phyloP scores from a whole-genome alignment of 257 asterid genomes.

The Rhazya stricta region DNA sequence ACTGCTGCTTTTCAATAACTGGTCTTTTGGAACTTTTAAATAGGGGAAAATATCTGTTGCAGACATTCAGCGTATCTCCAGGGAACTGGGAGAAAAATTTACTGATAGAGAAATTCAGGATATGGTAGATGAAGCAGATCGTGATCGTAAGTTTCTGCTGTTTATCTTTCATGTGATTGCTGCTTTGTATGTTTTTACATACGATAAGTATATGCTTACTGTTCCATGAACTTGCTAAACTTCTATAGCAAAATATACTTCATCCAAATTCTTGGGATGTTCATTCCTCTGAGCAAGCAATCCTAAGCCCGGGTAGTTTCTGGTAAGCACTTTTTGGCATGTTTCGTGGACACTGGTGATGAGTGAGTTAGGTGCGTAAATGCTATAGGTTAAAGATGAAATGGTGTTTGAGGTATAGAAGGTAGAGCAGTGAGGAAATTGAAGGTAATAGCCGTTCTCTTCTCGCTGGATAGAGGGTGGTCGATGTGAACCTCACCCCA shows the following conservation, averaged over 20 bases:
- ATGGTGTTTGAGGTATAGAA: not conserved
- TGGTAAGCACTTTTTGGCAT: not conserved
- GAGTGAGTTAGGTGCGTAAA: not conserved
- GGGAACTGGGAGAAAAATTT: constrained; percentile 73
- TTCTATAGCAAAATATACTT: not conserved
- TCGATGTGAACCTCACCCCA: too few relatives aligned
- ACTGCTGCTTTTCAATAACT: constrained; percentile 18
- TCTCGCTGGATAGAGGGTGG: not conserved
- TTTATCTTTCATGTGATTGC: constrained; percentile 6
- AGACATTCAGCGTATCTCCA: constrained; percentile 81
- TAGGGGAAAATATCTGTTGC: constrained; percentile 87
- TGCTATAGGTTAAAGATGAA: not conserved
- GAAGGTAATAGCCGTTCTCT: not conserved
- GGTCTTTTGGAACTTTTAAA: constrained; percentile 12
- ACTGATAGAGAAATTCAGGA: constrained; percentile 74
- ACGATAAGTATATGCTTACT: not conserved
- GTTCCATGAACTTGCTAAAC: not conserved
- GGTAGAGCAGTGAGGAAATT: not conserved
- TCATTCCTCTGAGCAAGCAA: not conserved
- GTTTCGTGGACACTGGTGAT: not conserved
- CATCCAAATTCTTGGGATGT: constrained; percentile 6
- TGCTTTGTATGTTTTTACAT: constrained; percentile 2
- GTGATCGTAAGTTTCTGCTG: constrained; percentile 66
- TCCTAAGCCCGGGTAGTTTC: not conserved
- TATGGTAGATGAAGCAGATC: constrained; percentile 92